phyloP scores from a whole-genome alignment of 2,329 filamentous ascomycete species.

The Xylariaceae sp. region DNA sequence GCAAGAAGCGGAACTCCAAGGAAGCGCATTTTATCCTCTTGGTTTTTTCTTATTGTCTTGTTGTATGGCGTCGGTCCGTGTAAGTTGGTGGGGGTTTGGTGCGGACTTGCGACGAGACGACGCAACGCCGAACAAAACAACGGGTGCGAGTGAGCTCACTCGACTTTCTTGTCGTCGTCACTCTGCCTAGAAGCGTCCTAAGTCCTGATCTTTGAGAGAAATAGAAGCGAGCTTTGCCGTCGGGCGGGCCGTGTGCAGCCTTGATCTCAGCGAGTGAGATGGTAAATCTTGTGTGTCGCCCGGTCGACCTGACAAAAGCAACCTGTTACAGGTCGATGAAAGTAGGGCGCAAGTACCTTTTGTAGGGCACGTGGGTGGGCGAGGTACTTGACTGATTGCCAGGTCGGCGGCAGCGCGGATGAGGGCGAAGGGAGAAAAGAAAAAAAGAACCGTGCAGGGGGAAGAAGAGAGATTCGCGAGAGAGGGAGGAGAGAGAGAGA shows the following conservation, averaged over 20 bases:
- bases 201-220: not conserved
- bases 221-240: constrained; percentile 3
- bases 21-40: constrained; percentile 30
- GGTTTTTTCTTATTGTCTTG: constrained; percentile 13
- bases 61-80: constrained; percentile 4
- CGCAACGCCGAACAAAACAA: constrained; percentile 4
- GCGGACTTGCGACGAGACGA: constrained; percentile 17
- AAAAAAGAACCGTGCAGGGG: not conserved
- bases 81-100: constrained; percentile 12
- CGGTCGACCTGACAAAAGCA: no score
- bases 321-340: not conserved
- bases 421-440: not conserved
- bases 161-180: constrained; percentile 7
- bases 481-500: constrained; percentile 12
- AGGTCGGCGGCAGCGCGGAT: not conserved
- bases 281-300: not conserved
- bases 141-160: constrained; percentile 10
- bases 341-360: not conserved
- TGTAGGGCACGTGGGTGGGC: not conserved
- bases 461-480: constrained; percentile 8
- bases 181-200: not conserved
- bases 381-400: not conserved
- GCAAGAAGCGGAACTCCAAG: constrained; percentile 30
- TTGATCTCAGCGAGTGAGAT: constrained; percentile 1
- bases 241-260: constrained; percentile 11